Evolutionary conservation across 371 early-diverging fungal species (phyloP).

Genomic region (Coemansia sp.): DNA sequence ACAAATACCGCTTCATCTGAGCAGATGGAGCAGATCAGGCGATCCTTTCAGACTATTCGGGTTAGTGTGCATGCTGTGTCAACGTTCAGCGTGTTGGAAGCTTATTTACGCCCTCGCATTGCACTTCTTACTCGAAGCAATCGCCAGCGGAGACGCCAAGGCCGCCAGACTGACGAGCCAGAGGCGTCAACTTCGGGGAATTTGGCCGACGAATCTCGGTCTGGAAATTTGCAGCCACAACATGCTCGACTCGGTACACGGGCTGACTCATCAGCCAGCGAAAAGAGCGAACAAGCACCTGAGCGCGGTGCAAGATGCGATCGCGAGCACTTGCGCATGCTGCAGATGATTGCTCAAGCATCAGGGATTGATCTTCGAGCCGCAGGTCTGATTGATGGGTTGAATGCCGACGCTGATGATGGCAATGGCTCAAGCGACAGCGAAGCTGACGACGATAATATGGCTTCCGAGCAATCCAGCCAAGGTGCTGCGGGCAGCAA

Average conservation of each 20-base stretch:
- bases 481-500: not conserved
- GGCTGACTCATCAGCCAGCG: not conserved
- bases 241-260: constrained; percentile 17
- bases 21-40: constrained; percentile 19
- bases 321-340: constrained; percentile 27
- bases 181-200: not conserved
- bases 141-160: not conserved
- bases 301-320: not conserved
- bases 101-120: constrained; percentile 66
- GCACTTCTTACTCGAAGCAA: constrained; percentile 18
- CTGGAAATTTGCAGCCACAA: constrained; percentile 8
- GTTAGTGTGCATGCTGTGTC: constrained; percentile 86
- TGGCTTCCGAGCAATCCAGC: not conserved
- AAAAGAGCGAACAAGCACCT: not conserved
- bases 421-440: not conserved
- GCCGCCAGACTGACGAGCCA: not conserved
- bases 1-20: not conserved
- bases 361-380: constrained; percentile 36
- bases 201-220: not conserved
- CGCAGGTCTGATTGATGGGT: constrained; percentile 20
- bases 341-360: constrained; percentile 36
- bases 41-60: constrained; percentile 45
- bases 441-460: not conserved
- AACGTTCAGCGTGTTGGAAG: constrained; percentile 75
- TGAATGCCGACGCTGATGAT: not conserved